phyloP scores from a whole-genome alignment of 1,284 basidiomycete species.

The Coniophora puteana region DNA sequence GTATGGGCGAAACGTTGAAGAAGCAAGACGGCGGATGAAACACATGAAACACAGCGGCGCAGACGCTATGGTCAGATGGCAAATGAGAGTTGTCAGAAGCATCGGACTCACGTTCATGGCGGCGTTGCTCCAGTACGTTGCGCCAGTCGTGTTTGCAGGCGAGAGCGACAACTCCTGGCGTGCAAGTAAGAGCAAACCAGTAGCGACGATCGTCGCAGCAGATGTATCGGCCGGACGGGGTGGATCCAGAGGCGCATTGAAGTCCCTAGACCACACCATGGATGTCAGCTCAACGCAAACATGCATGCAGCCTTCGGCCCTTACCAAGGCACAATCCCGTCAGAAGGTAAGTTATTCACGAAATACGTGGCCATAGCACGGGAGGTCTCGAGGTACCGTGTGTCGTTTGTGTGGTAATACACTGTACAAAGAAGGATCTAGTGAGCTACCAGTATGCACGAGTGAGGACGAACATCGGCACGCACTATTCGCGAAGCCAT shows the following conservation, averaged over 20 bases:
- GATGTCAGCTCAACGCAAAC: not conserved
- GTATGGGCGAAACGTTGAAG: not conserved
- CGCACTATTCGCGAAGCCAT: conserved; percentile 45
- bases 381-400: conserved; percentile 39
- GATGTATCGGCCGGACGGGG: conserved; percentile 43
- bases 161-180: conserved; percentile 31
- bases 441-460: not conserved
- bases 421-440: conserved; percentile 23
- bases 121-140: conserved; percentile 29
- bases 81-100: not conserved
- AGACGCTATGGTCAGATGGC: not conserved
- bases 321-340: conserved; percentile 42
- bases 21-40: not conserved
- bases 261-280: conserved; percentile 33
- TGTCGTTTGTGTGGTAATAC: conserved; percentile 36
- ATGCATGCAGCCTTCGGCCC: conserved; percentile 2
- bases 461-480: not conserved
- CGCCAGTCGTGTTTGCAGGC: conserved; percentile 24
- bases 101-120: conserved; percentile 31
- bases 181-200: conserved; percentile 38
- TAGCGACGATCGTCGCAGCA: conserved; percentile 40
- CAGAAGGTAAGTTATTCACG: conserved; percentile 32
- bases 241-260: conserved; percentile 38
- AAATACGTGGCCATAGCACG: conserved; percentile 39
- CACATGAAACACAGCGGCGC: too few relatives aligned